Evolutionary conservation across 768 basidiomycete species (phyloP).

Genomic region (Podaxis sp.): DNA sequence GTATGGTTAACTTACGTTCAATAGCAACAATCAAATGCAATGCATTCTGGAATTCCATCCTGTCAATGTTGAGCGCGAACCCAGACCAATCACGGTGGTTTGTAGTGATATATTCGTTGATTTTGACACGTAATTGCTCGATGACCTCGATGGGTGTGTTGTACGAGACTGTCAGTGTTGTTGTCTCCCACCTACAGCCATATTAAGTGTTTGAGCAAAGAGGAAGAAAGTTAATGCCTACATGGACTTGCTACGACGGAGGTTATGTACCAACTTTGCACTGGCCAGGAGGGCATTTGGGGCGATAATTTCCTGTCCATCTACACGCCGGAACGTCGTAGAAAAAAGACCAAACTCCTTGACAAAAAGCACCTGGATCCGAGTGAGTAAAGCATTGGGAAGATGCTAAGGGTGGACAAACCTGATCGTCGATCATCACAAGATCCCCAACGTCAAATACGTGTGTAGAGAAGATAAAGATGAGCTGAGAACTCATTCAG

Average conservation of each 20-base stretch:
- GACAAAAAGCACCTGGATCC: constrained; percentile 47
- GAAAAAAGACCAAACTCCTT: constrained; percentile 81
- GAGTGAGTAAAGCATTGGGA: background rate
- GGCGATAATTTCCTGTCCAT: constrained; percentile 78
- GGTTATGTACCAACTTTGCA: constrained; percentile 76
- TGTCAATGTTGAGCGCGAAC: constrained; percentile 67
- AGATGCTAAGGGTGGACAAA: constrained; percentile 21
- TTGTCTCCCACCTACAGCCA: constrained; percentile 60
- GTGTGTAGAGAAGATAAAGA: constrained; percentile 85
- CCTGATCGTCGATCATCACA: constrained; percentile 78
- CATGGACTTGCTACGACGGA: constrained; percentile 76
- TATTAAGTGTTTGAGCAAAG: background rate
- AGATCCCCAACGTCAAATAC: constrained; percentile 85
- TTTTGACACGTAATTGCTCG: constrained; percentile 60
- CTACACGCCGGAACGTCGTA: constrained; percentile 76
- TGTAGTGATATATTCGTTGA: constrained; percentile 56
- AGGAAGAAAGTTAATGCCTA: constrained; percentile 29
- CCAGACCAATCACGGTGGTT: constrained; percentile 77
- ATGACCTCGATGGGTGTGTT: constrained; percentile 70
- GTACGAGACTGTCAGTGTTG: constrained; percentile 63
- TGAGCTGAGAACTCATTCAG: constrained; percentile 44
- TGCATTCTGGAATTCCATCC: constrained; percentile 77
- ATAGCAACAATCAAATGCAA: constrained; percentile 65
- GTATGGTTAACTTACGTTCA: constrained; percentile 54
- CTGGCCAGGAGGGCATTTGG: constrained; percentile 73